Conservation (phyloP, 208 protist species). For the Leishmania mexicana region DNA sequence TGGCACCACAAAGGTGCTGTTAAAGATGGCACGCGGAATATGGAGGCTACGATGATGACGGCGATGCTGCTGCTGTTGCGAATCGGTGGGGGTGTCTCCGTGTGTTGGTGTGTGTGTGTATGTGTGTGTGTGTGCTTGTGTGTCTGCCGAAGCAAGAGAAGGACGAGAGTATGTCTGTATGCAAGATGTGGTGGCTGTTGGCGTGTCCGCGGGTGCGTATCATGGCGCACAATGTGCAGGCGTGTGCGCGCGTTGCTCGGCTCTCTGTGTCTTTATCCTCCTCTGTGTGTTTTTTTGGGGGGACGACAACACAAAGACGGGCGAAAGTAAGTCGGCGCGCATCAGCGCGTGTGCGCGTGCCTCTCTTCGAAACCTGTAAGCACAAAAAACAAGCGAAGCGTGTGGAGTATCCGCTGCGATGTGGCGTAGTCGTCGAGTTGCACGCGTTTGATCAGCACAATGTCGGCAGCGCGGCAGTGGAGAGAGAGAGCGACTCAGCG, state of each 20-base stretch:
- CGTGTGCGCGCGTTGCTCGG: not conserved
- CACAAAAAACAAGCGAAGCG: not conserved
- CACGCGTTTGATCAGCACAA: not conserved
- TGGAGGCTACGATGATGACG: not conserved
- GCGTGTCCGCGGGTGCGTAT: not conserved
- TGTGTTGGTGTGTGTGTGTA: not conserved
- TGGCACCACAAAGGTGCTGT: too few species aligned
- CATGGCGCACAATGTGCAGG: not conserved
- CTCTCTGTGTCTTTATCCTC: too few species aligned
- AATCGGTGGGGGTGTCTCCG: not conserved
- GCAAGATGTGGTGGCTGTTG: not conserved
- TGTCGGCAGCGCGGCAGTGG: not conserved
- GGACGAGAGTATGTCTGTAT: too few species aligned
- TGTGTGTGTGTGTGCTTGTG: not conserved
- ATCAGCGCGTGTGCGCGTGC: not conserved
- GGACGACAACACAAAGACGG: too few species aligned
- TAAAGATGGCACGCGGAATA: not conserved
- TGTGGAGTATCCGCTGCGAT: not conserved
- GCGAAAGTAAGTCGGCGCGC: too few species aligned
- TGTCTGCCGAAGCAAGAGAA: not conserved
- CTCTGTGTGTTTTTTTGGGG: too few species aligned
- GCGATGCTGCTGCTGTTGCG: not conserved
- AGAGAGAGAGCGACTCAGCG: not conserved
- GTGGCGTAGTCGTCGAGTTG: not conserved
- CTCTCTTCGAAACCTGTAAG: not conserved